These are phyloP conservation scores for Boletus holoroseus DNA, from an alignment of 1,284 basidiomycete genomes.

Conservation along the genomic window DNA sequence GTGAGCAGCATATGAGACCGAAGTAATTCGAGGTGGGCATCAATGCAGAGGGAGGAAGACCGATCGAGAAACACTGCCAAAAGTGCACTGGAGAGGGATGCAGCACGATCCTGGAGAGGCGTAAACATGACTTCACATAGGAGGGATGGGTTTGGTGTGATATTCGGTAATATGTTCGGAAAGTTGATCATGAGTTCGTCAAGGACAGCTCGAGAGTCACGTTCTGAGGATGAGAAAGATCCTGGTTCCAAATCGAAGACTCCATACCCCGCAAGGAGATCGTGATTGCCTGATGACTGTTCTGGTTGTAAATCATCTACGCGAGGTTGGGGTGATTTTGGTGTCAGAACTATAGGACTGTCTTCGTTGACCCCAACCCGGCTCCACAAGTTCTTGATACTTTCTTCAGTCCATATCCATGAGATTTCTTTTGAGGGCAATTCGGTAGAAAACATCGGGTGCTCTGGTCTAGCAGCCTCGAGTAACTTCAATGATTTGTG, in stretches of 20 bases:
- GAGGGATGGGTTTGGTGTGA: conserved; percentile 58
- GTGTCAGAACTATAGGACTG: not conserved
- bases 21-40: conserved; percentile 58
- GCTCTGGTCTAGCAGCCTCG: conserved; percentile 53
- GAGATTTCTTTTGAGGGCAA: conserved; percentile 35
- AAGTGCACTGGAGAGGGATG: conserved; percentile 55
- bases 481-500: conserved; percentile 62
- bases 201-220: conserved; percentile 33
- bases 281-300: conserved; percentile 13
- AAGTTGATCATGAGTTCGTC: conserved; percentile 50
- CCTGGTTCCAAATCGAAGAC: conserved; percentile 68
- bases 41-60: conserved; percentile 50
- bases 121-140: conserved; percentile 55
- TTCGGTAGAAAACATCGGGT: conserved; percentile 43
- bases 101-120: conserved; percentile 53
- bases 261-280: conserved; percentile 44
- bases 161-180: conserved; percentile 51
- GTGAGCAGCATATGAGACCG: conserved; percentile 66
- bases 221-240: conserved; percentile 30
- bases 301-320: not conserved
- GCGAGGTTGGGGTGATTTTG: not conserved
- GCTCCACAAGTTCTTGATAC: conserved; percentile 44
- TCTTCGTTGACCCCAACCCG: conserved; percentile 1
- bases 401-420: conserved; percentile 63
- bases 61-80: conserved; percentile 55